Conservation (phyloP, 1,284 basidiomycete species). For the Tranzscheliella williamsii region DNA sequence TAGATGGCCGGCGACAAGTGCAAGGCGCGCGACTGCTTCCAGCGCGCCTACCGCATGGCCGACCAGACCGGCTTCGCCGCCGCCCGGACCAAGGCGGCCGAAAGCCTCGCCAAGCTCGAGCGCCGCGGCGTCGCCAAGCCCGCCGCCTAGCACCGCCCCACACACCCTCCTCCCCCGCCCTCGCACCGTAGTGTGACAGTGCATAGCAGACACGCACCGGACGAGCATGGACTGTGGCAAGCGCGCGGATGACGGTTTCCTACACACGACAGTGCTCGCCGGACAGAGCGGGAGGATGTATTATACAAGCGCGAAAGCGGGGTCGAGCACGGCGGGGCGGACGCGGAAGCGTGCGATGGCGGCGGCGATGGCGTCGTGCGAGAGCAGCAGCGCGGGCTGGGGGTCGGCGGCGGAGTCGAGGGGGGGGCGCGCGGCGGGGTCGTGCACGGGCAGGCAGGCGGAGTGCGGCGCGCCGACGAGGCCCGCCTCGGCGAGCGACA, state of each 20-base stretch:
- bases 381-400: constrained; percentile 25
- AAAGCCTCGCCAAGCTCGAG: constrained; percentile 26
- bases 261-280: no score
- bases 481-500: constrained; percentile 84
- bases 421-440: background rate
- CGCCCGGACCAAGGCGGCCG: constrained; percentile 27
- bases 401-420: background rate
- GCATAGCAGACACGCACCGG: no score
- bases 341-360: constrained; percentile 29
- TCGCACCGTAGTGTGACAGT: no score
- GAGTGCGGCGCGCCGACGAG: constrained; percentile 66
- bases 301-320: constrained; percentile 33
- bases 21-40: constrained; percentile 38
- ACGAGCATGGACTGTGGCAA: no score
- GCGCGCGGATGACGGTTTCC: no score
- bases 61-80: constrained; percentile 14
- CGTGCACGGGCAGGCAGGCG: constrained; percentile 1
- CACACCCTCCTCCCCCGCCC: no score
- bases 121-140: constrained; percentile 11
- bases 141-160: background rate
- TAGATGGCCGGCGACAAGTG: constrained; percentile 43
- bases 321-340: constrained; percentile 44
- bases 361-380: constrained; percentile 20
- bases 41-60: constrained; percentile 35
- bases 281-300: no score